phyloP scores from a whole-genome alignment of 345 rosid genomes.

The Syzygium jambos region DNA sequence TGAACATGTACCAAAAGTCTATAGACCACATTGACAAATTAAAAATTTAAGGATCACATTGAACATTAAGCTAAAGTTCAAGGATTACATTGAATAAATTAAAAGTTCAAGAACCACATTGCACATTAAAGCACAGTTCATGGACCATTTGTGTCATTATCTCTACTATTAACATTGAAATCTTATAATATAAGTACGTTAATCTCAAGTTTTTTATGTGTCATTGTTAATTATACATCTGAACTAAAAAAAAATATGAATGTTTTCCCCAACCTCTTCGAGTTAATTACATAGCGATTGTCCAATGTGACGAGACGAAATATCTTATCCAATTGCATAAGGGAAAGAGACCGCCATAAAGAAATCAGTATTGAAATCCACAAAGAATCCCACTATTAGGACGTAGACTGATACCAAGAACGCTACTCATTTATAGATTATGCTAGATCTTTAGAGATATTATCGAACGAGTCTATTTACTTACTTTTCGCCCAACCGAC shows the following conservation, averaged over 20 bases:
- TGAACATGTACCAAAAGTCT: no score
- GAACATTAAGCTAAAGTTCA: no score
- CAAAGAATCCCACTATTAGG: neutral
- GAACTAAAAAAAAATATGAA: neutral
- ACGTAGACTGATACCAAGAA: neutral
- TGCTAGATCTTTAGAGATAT: neutral
- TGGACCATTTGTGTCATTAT: no score
- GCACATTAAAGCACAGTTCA: no score
- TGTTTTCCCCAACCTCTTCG: neutral
- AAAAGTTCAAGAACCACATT: no score
- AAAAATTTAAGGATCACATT: no score
- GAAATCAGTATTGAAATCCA: neutral
- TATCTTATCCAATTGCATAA: neutral
- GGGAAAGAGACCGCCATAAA: neutral
- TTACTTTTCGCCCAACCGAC: neutral
- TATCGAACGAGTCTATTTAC: neutral
- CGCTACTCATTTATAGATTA: neutral
- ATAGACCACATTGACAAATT: no score
- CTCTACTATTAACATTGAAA: no score
- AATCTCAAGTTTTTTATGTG: no score
- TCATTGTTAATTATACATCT: no score
- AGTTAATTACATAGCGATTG: neutral
- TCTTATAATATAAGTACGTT: no score
- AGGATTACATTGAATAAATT: no score
- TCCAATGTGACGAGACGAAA: neutral